Evolutionary conservation across 805 yeast species (phyloP).

Genomic region (Vanderwaltozyma tropicalis): DNA sequence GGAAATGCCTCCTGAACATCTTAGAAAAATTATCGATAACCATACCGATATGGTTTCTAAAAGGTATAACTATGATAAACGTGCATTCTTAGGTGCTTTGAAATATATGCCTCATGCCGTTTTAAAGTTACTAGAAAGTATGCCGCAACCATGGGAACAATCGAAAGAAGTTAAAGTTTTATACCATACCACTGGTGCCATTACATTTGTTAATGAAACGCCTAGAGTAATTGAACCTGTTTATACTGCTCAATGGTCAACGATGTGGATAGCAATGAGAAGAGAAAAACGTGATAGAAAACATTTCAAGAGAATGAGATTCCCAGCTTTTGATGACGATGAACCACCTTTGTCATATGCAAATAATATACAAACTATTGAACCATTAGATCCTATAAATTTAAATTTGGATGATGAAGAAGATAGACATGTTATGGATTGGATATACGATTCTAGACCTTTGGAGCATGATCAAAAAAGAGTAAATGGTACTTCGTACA

Average conservation of each 20-base stretch:
- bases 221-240: constrained; percentile 91
- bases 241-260: constrained; percentile 91
- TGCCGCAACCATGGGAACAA: constrained; percentile 99
- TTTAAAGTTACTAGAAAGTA: constrained; percentile 77
- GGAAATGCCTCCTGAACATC: constrained; percentile 90
- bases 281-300: constrained; percentile 84
- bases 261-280: constrained; percentile 88
- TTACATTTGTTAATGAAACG: constrained; percentile 85
- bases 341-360: constrained; percentile 83
- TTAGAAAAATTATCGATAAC: constrained; percentile 70
- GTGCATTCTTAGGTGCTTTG: constrained; percentile 80
- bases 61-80: constrained; percentile 71
- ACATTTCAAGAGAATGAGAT: constrained; percentile 82
- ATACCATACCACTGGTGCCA: constrained; percentile 87
- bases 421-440: constrained; percentile 51
- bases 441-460: constrained; percentile 78
- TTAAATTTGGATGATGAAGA: constrained; percentile 55
- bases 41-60: constrained; percentile 80
- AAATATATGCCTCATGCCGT: constrained; percentile 95
- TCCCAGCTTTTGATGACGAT: constrained; percentile 96
- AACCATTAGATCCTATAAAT: constrained; percentile 61
- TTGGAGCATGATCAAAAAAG: constrained; percentile 41
- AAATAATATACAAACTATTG: constrained; percentile 67
- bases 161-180: constrained; percentile 75
- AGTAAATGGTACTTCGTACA: constrained; percentile 72